A percentile compares a stretch with the other conserved stretches of the same genome.
Conservation (phyloP, 1,284 basidiomycete species). For the Ceratobasidium sp. region DNA sequence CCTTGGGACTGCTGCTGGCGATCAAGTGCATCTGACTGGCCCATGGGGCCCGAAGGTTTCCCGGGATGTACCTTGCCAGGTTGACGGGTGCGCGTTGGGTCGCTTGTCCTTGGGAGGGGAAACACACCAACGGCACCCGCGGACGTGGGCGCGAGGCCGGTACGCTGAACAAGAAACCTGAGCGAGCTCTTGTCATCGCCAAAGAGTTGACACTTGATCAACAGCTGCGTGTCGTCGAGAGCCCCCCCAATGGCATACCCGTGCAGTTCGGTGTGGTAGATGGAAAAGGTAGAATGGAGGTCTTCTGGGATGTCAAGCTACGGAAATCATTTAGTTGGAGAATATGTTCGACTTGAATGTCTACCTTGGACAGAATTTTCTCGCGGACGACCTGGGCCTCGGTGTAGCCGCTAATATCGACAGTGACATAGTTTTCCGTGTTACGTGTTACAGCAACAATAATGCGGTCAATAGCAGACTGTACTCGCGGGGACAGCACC, state of each 20-base stretch:
- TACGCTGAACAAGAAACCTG: constrained; percentile 74
- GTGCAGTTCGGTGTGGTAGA: constrained; percentile 86
- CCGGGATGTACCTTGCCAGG: too few species aligned
- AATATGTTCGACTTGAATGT: constrained; percentile 42
- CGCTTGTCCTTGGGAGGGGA: too few species aligned
- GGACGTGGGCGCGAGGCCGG: background rate
- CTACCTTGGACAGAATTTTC: constrained; percentile 81
- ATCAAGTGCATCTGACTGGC: too few species aligned
- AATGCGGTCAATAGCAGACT: too few species aligned
- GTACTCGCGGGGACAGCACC: too few species aligned
- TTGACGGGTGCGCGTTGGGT: too few species aligned
- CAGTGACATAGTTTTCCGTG: constrained; percentile 77
- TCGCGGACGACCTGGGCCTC: constrained; percentile 79
- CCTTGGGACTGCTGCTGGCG: too few species aligned
- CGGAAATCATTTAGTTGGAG: background rate
- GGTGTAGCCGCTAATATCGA: constrained; percentile 75
- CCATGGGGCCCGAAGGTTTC: too few species aligned
- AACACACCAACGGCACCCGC: too few species aligned
- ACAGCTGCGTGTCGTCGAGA: constrained; percentile 69
- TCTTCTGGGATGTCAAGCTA: constrained; percentile 85
- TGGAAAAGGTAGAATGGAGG: constrained; percentile 73
- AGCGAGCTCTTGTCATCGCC: constrained; percentile 78
- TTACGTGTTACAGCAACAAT: constrained; percentile 80
- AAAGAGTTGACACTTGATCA: constrained; percentile 68
- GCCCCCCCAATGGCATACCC: constrained; percentile 73